Evolutionary conservation across 495 filamentous ascomycete genomes (phyloP), one percentile per base, ranked within the genome.

Genomic region (Talaromyces borbonicus): DNA sequence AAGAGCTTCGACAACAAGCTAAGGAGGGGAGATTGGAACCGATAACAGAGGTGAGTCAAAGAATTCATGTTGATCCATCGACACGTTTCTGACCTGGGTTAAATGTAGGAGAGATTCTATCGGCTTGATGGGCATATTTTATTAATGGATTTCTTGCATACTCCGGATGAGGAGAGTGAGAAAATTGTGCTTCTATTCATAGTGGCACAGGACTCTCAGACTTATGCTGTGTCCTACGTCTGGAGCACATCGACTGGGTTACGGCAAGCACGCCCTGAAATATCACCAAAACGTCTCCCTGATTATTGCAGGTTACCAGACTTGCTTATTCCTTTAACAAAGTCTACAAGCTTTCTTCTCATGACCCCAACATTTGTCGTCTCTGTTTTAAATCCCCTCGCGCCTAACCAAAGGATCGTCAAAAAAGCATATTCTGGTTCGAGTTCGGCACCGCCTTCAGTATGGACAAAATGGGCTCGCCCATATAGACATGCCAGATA

Each of bases 71-170:
- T n/a, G n/a, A 8, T 38, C 19, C n/a, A 1, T 22, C 22, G 16
- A 18, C 4, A 16, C 22, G 31, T 23, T 19, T 30, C 24, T 26
- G 4, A 30, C 15, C 32, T 12, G 20, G 46, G 23, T 18, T 37
- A 27, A 15, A 32, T 31, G 12, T 49, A 77, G 60, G 73, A 81
- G 53, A 71, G 71, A 33, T 67, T 75, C 18, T 72, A 84, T 25
- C 57, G 70, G 31, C 65, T 89, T 9, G 73, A 79, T 18, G 89
- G 90, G 1, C 69, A 79, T 11, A 87, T 97, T 26, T 64, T 89
- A 46, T 84, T 87, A 52, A 82, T 95, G 67, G 84, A 90, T 24
- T 98, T 97, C 49, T 75, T 98, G 5, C 78, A 86, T 48, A 84
- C 90, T 4, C 71, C 71, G 4, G 55, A 73, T 8, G 54, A 56